These are phyloP conservation scores for Tritrichomonas musculus DNA, from an alignment of 208 protist genomes.

Conservation along the genomic window DNA sequence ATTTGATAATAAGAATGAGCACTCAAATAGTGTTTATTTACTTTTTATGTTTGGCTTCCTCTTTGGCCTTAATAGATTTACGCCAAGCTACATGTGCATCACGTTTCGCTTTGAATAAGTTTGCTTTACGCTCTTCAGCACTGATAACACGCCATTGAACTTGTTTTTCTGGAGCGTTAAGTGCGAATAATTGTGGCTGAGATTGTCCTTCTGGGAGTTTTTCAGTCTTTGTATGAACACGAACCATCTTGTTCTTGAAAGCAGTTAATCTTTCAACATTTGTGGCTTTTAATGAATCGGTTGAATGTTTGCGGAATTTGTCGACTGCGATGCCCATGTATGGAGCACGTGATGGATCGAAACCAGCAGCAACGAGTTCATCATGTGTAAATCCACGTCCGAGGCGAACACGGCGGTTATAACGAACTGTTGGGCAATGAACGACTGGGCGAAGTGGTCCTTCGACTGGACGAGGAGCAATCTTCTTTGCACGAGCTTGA, in stretches of 20 bases:
- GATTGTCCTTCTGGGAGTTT: not conserved
- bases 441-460: slow-evolving; percentile 59
- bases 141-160: too few relatives aligned
- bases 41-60: not conserved
- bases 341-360: slow-evolving; percentile 9
- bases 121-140: not conserved
- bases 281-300: not conserved
- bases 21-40: too few relatives aligned
- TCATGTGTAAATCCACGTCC: slow-evolving; percentile 62
- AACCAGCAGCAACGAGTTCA: slow-evolving; percentile 51
- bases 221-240: too few relatives aligned
- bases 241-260: not conserved
- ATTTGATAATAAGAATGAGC: too few relatives aligned
- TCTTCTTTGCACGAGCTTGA: slow-evolving; percentile 42
- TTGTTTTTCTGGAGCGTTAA: not conserved
- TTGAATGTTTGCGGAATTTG: not conserved
- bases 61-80: not conserved
- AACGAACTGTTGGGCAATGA: too few relatives aligned
- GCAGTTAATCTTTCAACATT: not conserved
- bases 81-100: not conserved
- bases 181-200: not conserved
- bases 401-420: slow-evolving; percentile 55
- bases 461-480: slow-evolving; percentile 59
- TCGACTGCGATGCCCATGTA: slow-evolving; percentile 24
- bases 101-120: not conserved